Base-by-base conservation (phyloP, 2,329 filamentous ascomycete genomes). In the Botryotinia narcissicola region DNA sequence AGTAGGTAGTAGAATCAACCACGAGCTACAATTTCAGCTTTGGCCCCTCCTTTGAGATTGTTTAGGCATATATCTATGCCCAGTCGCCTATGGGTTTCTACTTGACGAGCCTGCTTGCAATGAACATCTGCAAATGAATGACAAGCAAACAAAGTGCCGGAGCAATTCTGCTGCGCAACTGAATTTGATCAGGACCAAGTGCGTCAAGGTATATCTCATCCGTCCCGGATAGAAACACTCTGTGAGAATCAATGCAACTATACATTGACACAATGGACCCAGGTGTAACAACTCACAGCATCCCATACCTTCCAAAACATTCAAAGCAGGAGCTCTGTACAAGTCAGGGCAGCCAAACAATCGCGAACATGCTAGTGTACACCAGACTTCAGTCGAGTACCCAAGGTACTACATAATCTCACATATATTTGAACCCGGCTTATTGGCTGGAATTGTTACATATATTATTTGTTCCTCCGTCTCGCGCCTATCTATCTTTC, bases 391-490 rank as follows among this genome's bases (percentile, higher is more conserved):
- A 32, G 5, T 22, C 48, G 40, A 57, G 25, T 35, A 57, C 25
- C 32, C 29, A 32, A 4, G 22, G 25, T 25, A 68, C 35, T 32
- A 48, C 20, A 68, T 10, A 42, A 42, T 18, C 48, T 57, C 66
- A 68, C 35, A 29, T 57, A n/a, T n/a, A 40, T n/a, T 22, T 35
- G 18, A 42, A 25, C 40, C 35, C 48, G 29, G 0, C 3, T 57
- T 32, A 42, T 8, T 42, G 66, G 35, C 66, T 68, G 6, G 29
- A 57, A 20, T 57, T 25, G 40, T 42, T 42, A 35, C 66, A 68
- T 57, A 9, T 42, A 68, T 68, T 68, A 68, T 57, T 57, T 51
- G 48, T 57, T 37, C n/a, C 42, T 57, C 48, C 35, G 20, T 68
- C 22, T 42, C 48, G 18, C 48, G 48, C 66, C 48, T 57, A 69